Evolutionary conservation across 768 basidiomycete genomes (phyloP).

Genomic region (Sistotremastrum suecicum): DNA sequence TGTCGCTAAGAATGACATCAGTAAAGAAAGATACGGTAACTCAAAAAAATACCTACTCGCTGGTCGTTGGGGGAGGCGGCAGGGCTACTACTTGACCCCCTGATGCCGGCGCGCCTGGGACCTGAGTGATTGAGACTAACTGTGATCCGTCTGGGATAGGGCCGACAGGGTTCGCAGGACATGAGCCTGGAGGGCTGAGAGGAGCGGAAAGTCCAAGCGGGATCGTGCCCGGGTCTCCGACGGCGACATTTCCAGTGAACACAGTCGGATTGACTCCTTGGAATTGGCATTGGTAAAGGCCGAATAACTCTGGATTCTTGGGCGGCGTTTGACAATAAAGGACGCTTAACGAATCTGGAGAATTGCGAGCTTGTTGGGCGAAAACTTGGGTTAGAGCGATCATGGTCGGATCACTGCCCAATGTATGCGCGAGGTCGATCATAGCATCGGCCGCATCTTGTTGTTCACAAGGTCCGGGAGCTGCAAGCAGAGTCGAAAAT

Average conservation of each 20-base stretch:
- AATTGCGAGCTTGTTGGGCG: slow-evolving; percentile 42
- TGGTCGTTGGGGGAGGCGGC: background rate
- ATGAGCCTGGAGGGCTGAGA: slow-evolving; percentile 33
- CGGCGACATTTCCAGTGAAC: slow-evolving; percentile 29
- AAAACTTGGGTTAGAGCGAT: slow-evolving; percentile 40
- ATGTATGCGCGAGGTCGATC: slow-evolving; percentile 30
- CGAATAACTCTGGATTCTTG: slow-evolving; percentile 35
- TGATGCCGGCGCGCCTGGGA: slow-evolving; percentile 18
- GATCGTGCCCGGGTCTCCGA: slow-evolving; percentile 35
- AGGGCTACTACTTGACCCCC: slow-evolving; percentile 1
- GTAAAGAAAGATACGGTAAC: background rate
- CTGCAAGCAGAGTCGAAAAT: slow-evolving; percentile 46
- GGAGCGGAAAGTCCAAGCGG: slow-evolving; percentile 31
- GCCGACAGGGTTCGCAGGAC: slow-evolving; percentile 32
- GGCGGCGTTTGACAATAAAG: slow-evolving; percentile 43
- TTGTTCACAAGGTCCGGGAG: slow-evolving; percentile 37
- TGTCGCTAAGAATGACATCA: slow-evolving; percentile 7
- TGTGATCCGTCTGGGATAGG: slow-evolving; percentile 37
- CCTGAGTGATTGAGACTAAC: slow-evolving; percentile 20
- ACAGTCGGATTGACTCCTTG: slow-evolving; percentile 27
- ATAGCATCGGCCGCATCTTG: slow-evolving; percentile 41
- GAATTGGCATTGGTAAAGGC: slow-evolving; percentile 48
- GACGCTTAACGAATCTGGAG: slow-evolving; percentile 29
- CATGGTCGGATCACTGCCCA: slow-evolving; percentile 32
- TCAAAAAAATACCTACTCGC: background rate